Evolutionary conservation across 768 basidiomycete species (phyloP).

Genomic region (Podaxis sp.): DNA sequence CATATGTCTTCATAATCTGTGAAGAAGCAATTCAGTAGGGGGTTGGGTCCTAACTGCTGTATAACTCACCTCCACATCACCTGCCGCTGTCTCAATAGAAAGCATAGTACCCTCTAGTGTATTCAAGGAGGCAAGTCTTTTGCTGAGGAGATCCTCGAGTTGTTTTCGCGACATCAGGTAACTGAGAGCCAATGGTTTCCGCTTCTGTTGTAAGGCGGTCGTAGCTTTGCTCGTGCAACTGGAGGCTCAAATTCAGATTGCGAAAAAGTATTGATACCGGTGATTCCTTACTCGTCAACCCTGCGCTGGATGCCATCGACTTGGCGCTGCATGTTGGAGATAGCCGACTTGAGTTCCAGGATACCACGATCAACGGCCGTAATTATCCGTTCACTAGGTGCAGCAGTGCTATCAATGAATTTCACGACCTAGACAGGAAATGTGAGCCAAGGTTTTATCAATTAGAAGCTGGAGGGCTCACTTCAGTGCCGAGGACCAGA

Average conservation of each 20-base stretch:
- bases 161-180: conserved; percentile 82
- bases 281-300: conserved; percentile 64
- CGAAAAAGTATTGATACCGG: conserved; percentile 1
- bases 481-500: conserved; percentile 67
- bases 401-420: conserved; percentile 49
- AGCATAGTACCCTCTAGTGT: conserved; percentile 77
- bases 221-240: conserved; percentile 73
- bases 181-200: conserved; percentile 71
- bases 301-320: conserved; percentile 66
- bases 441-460: not conserved
- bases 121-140: conserved; percentile 71
- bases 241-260: not conserved
- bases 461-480: conserved; percentile 34
- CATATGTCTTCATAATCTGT: conserved; percentile 85
- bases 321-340: conserved; percentile 66
- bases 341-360: conserved; percentile 74
- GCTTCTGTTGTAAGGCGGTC: conserved; percentile 63
- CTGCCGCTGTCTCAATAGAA: conserved; percentile 85
- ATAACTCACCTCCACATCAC: conserved; percentile 74
- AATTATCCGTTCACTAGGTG: conserved; percentile 45
- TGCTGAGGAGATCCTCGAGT: conserved; percentile 72
- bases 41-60: not conserved
- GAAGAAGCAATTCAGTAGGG: not conserved
- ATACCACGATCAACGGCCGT: conserved; percentile 83
- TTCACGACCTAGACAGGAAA: conserved; percentile 67